Evolutionary conservation across 2,329 filamentous ascomycete species (phyloP), one percentile per base, ranked within the genome.

Genomic region (Davidsoniella virescens): DNA sequence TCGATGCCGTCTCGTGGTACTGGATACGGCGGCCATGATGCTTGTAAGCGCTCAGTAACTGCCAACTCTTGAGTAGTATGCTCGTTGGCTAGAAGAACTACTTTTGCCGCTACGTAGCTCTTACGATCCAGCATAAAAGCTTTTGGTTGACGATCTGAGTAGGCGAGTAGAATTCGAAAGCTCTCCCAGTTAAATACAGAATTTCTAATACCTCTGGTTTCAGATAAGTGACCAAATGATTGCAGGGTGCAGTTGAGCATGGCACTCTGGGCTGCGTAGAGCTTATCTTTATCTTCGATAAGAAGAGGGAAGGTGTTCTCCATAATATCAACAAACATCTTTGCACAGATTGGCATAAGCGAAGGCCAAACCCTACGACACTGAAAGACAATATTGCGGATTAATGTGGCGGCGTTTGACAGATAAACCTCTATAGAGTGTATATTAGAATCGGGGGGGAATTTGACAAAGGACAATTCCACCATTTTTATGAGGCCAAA

Each of bases 1-100:
- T 82, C 78, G 54, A 75, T 71, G 1, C 76, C 77, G 57, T 81
- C 73, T 52, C 72, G 69, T 9, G 71, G 67, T 37, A 68, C 65
- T 50, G 75, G 63, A 61, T 78, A 80, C 0, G 78, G 78, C 8
- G 78, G 78, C 78, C 77, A 81, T 2, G 67, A 68, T 46, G 69
- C 65, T 2, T 65, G 63, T 50, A 76, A 68, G 25, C 73, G 69
- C 17, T 61, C 55, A 1, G 71, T 67, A 29, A 68, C 70, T 33
- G 66, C 68, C 12, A 60, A 63, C 59, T 82, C 78, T 4, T 61
- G 62, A 5, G 62, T 58, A 7, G 70, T 72, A 57, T 78, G 80
- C 41, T 67, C 67, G 50, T 73, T 64, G 2, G 69, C 74, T 5
- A 73, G 60, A 50, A 81, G 59, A 2, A 79, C 73, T 38, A 64